Evolutionary conservation across 1,284 basidiomycete genomes (phyloP), one percentile per base, ranked within the genome.

Genomic region (Omphalotus olearius): DNA sequence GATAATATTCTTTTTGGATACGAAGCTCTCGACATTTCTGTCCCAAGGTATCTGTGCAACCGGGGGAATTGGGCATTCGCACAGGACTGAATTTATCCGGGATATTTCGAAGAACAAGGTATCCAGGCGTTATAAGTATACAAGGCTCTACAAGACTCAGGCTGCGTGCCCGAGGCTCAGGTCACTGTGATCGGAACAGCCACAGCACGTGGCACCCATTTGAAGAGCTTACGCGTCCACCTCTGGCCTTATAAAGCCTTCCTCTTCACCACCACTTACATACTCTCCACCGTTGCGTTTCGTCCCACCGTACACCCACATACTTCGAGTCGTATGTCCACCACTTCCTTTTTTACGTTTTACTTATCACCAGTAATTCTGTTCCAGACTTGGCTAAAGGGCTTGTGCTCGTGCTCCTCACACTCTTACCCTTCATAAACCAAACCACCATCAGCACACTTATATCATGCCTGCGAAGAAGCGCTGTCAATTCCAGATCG

Each of bases 401-500:
- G 11, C 17, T 46, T 18, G n/a, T n/a, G n/a, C n/a, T 47, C 28
- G 45, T 55, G 50, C 41, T 46, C 43, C 41, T 33, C 36, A n/a
- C 41, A 11, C 14, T 39, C 39, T 33, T 36, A 28, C 37, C n/a
- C 37, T 42, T 25, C 47, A 45, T 17, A 42, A 16, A 54, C 36
- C 37, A 4, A 46, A 17, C 44, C 33, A 59, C 52, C 55, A 50
- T 45, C 40, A 49, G 54, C 58, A 33, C 30, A 33, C 13, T 33
- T 13, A 33, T 62, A 69, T 57, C 55, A 91, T 91, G 88, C 74
- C 88, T 61, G 75, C 79, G 63, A 91, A 89, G 85, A 89, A 89
- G 67, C 87, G 88, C 63, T 91, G 89, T 74, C 85, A 90, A 67
- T 79, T 84, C 68, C 79, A 82, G 60, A 65, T 74, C 43, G 80